These are phyloP conservation scores for Articulospora tetracladia DNA, from an alignment of 495 filamentous ascomycete species.

Conservation along the genomic window DNA sequence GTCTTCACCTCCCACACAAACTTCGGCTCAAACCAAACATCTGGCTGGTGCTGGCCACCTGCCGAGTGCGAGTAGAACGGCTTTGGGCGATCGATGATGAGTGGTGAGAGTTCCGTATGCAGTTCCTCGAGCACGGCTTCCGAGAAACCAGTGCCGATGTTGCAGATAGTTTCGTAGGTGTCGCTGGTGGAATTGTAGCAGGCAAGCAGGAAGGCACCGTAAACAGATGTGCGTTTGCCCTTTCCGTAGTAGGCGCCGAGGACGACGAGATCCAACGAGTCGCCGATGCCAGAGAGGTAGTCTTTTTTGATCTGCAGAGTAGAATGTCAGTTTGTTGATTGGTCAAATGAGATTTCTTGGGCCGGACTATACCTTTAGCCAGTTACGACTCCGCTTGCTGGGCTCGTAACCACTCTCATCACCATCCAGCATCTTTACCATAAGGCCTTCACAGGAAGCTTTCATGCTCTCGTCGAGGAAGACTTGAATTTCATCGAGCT, in stretches of 20 bases:
- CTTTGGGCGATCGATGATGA: conserved; percentile 84
- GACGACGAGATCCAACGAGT: conserved; percentile 95
- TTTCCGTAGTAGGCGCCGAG: conserved; percentile 91
- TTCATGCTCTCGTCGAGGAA: conserved; percentile 93
- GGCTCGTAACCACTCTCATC: conserved; percentile 90
- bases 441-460: conserved; percentile 91
- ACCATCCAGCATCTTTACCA: conserved; percentile 99
- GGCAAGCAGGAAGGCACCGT: conserved; percentile 91
- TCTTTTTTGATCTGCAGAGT: conserved; percentile 85
- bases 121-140: conserved; percentile 82
- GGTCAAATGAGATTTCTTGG: background rate
- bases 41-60: conserved; percentile 86
- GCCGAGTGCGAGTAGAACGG: conserved; percentile 87
- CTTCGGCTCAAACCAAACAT: conserved; percentile 96
- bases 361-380: conserved; percentile 72
- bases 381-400: conserved; percentile 90
- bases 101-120: conserved; percentile 62
- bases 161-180: conserved; percentile 91
- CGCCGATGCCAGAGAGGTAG: conserved; percentile 87
- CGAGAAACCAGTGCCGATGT: conserved; percentile 96
- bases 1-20: conserved; percentile 98
- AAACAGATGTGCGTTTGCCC: conserved; percentile 91
- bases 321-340: conserved; percentile 3
- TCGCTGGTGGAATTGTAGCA: conserved; percentile 81
- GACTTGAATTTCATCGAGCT: conserved; percentile 86